Evolutionary conservation across 2,329 filamentous ascomycete genomes (phyloP).

Genomic region (Acrodontium crateriforme): DNA sequence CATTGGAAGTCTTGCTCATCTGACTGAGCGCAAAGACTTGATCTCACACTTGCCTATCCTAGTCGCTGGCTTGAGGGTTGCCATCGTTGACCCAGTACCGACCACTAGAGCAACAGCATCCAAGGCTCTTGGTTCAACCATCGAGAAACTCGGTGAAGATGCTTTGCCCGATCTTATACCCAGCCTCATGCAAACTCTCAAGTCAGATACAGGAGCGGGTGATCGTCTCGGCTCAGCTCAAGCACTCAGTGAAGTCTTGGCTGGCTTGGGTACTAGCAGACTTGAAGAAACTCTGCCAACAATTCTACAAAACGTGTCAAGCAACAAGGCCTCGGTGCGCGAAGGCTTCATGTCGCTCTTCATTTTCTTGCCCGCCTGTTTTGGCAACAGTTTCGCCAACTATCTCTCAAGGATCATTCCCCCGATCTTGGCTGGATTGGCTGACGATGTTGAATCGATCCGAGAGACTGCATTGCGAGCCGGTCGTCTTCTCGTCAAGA

Average conservation of each 20-base stretch:
- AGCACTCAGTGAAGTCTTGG: constrained; percentile 89
- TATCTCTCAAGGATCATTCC: constrained; percentile 94
- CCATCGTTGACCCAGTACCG: constrained; percentile 88
- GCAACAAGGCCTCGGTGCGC: constrained; percentile 74
- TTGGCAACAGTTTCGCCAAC: constrained; percentile 94
- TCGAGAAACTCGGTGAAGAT: constrained; percentile 96
- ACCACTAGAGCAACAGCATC: constrained; percentile 93
- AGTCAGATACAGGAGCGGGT: constrained; percentile 90
- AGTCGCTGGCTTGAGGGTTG: constrained; percentile 75
- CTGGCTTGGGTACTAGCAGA: constrained; percentile 79
- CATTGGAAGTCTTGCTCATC: constrained; percentile 90
- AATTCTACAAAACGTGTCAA: constrained; percentile 90
- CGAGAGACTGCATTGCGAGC: constrained; percentile 91
- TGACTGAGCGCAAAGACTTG: constrained; percentile 92
- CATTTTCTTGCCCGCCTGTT: constrained; percentile 97
- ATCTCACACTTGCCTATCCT: constrained; percentile 81
- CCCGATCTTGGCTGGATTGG: constrained; percentile 82
- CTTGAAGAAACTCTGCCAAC: constrained; percentile 93
- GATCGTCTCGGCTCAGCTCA: constrained; percentile 93
- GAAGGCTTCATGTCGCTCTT: constrained; percentile 99
- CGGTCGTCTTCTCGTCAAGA: constrained; percentile 90
- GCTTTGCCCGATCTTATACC: constrained; percentile 93
- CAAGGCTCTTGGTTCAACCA: constrained; percentile 86
- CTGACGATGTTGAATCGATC: constrained; percentile 92
- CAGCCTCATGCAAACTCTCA: constrained; percentile 92